Base-by-base conservation (phyloP, 148 eudicot species). In the Mesembryanthemum crystallinum region DNA sequence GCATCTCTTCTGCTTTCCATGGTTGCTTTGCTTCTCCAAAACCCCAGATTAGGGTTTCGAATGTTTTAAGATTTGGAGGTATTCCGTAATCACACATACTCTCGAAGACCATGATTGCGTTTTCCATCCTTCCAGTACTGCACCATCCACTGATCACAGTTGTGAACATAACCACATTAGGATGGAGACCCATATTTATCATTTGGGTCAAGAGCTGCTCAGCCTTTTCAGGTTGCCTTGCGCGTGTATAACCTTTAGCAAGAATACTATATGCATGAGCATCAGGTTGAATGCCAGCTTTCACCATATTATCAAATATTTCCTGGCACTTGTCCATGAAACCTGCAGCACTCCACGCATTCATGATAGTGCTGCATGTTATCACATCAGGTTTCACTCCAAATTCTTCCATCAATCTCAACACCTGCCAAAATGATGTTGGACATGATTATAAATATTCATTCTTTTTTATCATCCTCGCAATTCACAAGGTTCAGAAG, bases 321-420 rank as follows among this genome's bases (percentile, higher is more conserved):
- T 86, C 93, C 73, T 80, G 81, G 74, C 93, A 89, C 81, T 86
- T 89, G 68, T 84, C 90, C 93, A 88, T 88, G 65, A 78, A 75
- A 35, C 97, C 97, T 6, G 92, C 88, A 28, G 87, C 87, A 73
- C 93, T 83, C 93, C 93, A 91, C 1, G 90, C 91, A 47, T 91
- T 88, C 93, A 91, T 89, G 79, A 91, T 85, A 18, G 91, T 91
- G 86, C 97, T 89, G 73, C 88, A 91, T 37, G 93, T 91, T 67
- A 91, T 78, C 33, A 91, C 97, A 80, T 91, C 93, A 45, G 97
- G 97, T 79, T 89, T 88, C 72, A 88, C 85, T 58, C 87, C 90
- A 71, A 68, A 91, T 74, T 86, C 90, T 71, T 86, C 92, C 93
- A 91, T 89, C 84, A 91, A 72, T 57, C 75, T 79, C 72, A 91